phyloP scores from a whole-genome alignment of 2,329 filamentous ascomycete species.

The Colletotrichum lupini region DNA sequence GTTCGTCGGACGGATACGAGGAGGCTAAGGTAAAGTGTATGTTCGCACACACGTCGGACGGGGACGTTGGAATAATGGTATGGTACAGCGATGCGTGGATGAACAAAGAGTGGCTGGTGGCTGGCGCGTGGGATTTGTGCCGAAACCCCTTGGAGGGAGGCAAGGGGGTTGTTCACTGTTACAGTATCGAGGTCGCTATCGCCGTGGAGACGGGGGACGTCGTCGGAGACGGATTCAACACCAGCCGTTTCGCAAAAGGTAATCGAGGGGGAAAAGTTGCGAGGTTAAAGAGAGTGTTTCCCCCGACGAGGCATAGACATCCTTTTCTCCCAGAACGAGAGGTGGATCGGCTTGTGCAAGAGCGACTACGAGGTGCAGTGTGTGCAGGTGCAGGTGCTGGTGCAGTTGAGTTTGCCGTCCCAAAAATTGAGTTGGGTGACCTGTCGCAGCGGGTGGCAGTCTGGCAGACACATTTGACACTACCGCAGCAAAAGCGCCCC shows the following conservation, averaged over 20 bases:
- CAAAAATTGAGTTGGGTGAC: constrained; percentile 30
- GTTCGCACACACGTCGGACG: background rate
- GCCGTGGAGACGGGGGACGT: constrained; percentile 19
- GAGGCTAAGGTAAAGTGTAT: background rate
- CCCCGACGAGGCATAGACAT: constrained; percentile 1
- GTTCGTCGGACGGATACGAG: constrained; percentile 5
- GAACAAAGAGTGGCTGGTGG: constrained; percentile 26
- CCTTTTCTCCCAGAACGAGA: background rate
- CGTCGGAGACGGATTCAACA: background rate
- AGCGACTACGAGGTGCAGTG: background rate
- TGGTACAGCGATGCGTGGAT: constrained; percentile 2
- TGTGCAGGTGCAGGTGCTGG: background rate
- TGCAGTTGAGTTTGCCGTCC: constrained; percentile 29
- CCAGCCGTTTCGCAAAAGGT: background rate
- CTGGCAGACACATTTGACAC: constrained; percentile 32
- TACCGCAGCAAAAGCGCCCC: constrained; percentile 7
- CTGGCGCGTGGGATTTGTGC: constrained; percentile 29
- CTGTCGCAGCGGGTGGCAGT: constrained; percentile 32
- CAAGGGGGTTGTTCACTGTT: constrained; percentile 25
- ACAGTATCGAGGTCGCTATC: constrained; percentile 18
- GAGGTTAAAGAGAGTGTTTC: background rate
- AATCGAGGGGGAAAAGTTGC: background rate
- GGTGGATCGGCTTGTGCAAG: background rate
- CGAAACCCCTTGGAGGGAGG: constrained; percentile 20
- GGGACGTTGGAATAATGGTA: constrained; percentile 13